Percentiles rank a stretch among this genome's conserved stretches.
These are phyloP conservation scores for Amanita molliuscula DNA, from an alignment of 768 basidiomycete genomes.

Conservation along the genomic window DNA sequence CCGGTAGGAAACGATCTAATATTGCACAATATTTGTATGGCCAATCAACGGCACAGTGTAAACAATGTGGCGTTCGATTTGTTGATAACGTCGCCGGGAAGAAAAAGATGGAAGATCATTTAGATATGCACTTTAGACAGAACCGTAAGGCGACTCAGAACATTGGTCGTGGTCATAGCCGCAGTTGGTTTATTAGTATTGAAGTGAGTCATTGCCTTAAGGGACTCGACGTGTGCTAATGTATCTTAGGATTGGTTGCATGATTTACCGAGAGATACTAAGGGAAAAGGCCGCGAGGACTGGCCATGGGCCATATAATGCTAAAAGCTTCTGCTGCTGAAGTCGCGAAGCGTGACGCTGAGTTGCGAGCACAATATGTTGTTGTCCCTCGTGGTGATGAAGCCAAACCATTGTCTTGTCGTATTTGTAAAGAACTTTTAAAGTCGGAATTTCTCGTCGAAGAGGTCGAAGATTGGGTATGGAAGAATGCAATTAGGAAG, in stretches of 20 bases:
- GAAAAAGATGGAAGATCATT: conserved; percentile 73
- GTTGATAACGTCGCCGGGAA: conserved; percentile 62
- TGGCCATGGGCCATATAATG: conserved; percentile 37
- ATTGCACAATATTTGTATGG: conserved; percentile 64
- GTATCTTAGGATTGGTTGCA: conserved; percentile 75
- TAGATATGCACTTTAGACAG: conserved; percentile 95
- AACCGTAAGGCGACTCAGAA: conserved; percentile 78
- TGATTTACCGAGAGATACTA: conserved; percentile 46
- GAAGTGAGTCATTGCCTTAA: conserved; percentile 45
- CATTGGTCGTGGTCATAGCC: conserved; percentile 74
- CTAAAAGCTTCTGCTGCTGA: conserved; percentile 52
- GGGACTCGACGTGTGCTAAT: conserved; percentile 9
- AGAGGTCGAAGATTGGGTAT: conserved; percentile 98
- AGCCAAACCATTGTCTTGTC: conserved; percentile 76
- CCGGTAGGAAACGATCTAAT: conserved; percentile 43
- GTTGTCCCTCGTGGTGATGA: conserved; percentile 87
- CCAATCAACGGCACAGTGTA: conserved; percentile 74
- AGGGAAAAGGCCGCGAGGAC: conserved; percentile 61
- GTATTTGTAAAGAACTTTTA: conserved; percentile 91
- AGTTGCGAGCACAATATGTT: conserved; percentile 69
- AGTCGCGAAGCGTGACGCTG: conserved; percentile 63
- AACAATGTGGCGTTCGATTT: conserved; percentile 88
- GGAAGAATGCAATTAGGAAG: conserved; percentile 81
- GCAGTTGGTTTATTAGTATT: conserved; percentile 79
- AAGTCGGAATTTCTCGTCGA: conserved; percentile 88